A percentile compares a stretch with the other conserved stretches of the same genome.
phyloP scores from a whole-genome alignment of 345 rosid genomes.

The Dimocarpus longan region DNA sequence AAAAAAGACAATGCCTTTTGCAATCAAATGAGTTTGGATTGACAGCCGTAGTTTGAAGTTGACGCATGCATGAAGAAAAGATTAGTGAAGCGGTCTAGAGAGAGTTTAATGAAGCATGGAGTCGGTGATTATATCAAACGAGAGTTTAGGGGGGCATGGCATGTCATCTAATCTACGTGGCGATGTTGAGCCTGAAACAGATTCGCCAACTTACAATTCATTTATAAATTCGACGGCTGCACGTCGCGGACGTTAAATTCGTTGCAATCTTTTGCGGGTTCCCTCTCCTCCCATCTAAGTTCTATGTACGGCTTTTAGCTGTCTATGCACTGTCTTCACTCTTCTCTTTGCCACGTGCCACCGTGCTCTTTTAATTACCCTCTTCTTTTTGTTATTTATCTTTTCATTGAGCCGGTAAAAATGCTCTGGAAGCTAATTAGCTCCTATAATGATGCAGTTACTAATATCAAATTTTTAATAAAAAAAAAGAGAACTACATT shows the following conservation, averaged over 20 bases:
- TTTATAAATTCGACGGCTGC: constrained; percentile 12
- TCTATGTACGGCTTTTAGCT: constrained; percentile 14
- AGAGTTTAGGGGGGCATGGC: no score
- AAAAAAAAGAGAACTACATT: no score
- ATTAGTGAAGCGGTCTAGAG: neutral
- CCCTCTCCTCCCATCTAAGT: neutral
- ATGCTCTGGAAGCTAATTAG: no score
- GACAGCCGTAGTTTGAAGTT: no score
- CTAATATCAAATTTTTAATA: no score
- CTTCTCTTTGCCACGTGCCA: neutral
- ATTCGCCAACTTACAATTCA: constrained; percentile 4
- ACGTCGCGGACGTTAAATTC: constrained; percentile 30
- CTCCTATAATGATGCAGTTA: no score
- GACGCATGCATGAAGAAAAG: no score
- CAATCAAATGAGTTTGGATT: no score
- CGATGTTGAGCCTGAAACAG: neutral
- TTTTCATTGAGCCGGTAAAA: no score
- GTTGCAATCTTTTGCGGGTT: constrained; percentile 17
- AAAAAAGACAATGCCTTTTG: no score
- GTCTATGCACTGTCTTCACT: constrained; percentile 2
- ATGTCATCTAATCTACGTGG: neutral
- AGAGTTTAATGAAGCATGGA: neutral
- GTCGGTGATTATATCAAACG: neutral
- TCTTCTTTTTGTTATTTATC: no score
- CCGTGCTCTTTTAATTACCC: neutral